phyloP scores from a whole-genome alignment of 768 basidiomycete species.

The Boletus rubroflammeus region DNA sequence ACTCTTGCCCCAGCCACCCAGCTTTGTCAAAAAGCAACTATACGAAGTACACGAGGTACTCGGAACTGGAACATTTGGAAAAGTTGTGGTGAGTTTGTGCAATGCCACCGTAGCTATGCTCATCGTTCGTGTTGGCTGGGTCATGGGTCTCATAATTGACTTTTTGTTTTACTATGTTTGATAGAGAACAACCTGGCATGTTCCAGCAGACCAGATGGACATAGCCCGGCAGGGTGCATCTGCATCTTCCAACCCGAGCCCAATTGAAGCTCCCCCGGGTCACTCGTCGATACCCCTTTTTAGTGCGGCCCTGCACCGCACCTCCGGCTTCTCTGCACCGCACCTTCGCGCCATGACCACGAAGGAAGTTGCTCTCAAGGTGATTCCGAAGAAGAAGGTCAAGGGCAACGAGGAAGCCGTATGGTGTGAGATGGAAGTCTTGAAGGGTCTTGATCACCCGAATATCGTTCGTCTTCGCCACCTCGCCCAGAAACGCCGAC shows the following conservation, averaged over 20 bases:
- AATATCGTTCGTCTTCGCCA: slow-evolving; percentile 65
- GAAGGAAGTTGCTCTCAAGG: slow-evolving; percentile 82
- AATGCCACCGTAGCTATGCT: not conserved
- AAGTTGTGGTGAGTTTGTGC: slow-evolving; percentile 66
- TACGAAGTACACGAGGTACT: slow-evolving; percentile 72
- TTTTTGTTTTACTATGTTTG: not conserved
- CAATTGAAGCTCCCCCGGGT: slow-evolving; percentile 14
- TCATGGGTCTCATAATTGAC: not conserved
- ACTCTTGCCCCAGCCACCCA: slow-evolving; percentile 78
- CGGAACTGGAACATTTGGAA: slow-evolving; percentile 86
- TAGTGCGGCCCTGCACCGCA: slow-evolving; percentile 23
- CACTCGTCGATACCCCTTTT: slow-evolving; percentile 30
- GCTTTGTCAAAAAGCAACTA: slow-evolving; percentile 80
- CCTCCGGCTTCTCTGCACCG: slow-evolving; percentile 24
- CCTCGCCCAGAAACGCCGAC: not conserved
- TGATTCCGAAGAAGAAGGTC: slow-evolving; percentile 94
- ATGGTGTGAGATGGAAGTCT: slow-evolving; percentile 90
- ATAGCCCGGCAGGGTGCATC: slow-evolving; percentile 59
- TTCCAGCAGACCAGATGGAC: slow-evolving; percentile 56
- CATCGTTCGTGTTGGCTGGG: not conserved
- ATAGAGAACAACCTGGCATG: slow-evolving; percentile 75
- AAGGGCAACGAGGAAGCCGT: slow-evolving; percentile 87
- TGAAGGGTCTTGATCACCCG: slow-evolving; percentile 85
- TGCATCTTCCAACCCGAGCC: slow-evolving; percentile 31
- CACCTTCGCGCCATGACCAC: slow-evolving; percentile 34